phyloP scores from a whole-genome alignment of 805 yeast genomes.

The Candida ortonii region DNA sequence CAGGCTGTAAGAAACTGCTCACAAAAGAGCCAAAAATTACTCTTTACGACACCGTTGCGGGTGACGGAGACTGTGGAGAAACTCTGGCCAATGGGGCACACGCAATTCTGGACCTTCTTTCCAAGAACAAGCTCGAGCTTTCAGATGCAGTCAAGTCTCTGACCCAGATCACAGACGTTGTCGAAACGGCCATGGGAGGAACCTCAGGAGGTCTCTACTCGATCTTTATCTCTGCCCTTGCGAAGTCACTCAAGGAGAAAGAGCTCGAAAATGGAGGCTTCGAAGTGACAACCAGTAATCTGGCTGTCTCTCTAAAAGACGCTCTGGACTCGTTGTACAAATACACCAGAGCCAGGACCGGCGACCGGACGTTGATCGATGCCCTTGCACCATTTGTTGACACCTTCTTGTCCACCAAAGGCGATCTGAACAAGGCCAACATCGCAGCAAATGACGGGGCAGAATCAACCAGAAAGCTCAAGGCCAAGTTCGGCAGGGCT shows the following conservation, averaged over 20 bases:
- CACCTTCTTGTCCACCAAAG: constrained; percentile 45
- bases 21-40: constrained; percentile 82
- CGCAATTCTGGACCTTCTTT: constrained; percentile 58
- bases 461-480: constrained; percentile 64
- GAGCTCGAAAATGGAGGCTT: constrained; percentile 30
- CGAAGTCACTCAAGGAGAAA: constrained; percentile 47
- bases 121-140: constrained; percentile 35
- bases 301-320: constrained; percentile 48
- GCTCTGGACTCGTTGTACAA: constrained; percentile 76
- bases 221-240: constrained; percentile 76
- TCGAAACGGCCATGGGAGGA: constrained; percentile 92
- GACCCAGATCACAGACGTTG: constrained; percentile 73
- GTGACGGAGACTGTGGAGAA: constrained; percentile 97
- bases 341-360: constrained; percentile 85
- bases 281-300: constrained; percentile 31
- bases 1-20: constrained; percentile 52
- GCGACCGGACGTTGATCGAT: constrained; percentile 87
- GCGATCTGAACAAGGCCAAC: constrained; percentile 58
- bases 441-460: constrained; percentile 75
- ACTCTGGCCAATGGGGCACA: constrained; percentile 81
- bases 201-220: constrained; percentile 94
- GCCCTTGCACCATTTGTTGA: constrained; percentile 85
- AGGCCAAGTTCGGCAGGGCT: constrained; percentile 91
- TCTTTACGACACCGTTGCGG: constrained; percentile 80
- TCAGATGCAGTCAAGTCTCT: constrained; percentile 56